These are phyloP conservation scores for Medicago ruthenica DNA, from an alignment of 306 rosid genomes.

Conservation along the genomic window DNA sequence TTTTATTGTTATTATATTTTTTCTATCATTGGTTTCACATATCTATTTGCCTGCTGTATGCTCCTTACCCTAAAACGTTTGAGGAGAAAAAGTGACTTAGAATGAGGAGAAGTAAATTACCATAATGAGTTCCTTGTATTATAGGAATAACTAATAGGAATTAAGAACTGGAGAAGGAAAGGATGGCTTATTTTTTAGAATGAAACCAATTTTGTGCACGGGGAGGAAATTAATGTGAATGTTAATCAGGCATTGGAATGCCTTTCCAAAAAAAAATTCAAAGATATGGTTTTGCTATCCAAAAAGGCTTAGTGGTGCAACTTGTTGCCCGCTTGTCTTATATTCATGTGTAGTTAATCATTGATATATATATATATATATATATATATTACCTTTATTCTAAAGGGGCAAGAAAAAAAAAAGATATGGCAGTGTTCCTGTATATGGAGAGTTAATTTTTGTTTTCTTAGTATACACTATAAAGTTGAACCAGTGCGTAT, in stretches of 20 bases:
- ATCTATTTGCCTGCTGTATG: background rate
- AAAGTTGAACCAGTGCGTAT: background rate
- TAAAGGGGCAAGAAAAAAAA: no score
- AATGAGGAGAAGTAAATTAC: background rate
- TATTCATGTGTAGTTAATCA: no score
- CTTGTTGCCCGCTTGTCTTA: no score
- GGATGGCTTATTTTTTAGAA: background rate
- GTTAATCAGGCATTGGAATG: constrained; percentile 10
- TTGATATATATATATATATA: no score
- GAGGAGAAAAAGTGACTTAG: constrained; percentile 20
- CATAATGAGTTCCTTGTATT: constrained; percentile 1
- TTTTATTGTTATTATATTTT: no score
- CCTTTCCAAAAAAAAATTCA: background rate
- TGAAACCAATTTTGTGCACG: constrained; percentile 7
- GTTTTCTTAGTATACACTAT: background rate
- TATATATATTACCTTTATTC: no score
- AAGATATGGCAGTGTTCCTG: background rate
- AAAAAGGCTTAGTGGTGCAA: no score
- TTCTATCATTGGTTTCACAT: background rate
- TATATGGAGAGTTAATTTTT: constrained; percentile 8
- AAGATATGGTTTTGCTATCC: no score
- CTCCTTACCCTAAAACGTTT: constrained; percentile 2
- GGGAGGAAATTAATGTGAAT: background rate
- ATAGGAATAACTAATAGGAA: background rate
- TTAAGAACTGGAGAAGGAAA: background rate